phyloP scores from a whole-genome alignment of 1,284 basidiomycete genomes.

The Omphalotus olearius region DNA sequence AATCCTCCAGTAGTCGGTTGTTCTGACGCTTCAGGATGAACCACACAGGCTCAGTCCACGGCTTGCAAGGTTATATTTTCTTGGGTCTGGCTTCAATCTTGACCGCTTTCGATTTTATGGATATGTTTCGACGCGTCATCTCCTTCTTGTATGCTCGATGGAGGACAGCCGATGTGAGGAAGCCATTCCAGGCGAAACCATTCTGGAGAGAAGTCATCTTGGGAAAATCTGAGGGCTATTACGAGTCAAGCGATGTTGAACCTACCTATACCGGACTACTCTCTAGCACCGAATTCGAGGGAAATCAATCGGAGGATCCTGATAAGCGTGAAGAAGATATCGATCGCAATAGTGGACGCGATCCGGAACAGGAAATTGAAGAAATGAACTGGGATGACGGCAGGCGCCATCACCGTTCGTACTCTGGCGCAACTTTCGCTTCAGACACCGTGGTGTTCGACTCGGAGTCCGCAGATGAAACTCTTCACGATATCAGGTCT shows the following conservation, averaged over 20 bases:
- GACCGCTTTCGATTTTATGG: conserved; percentile 53
- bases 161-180: conserved; percentile 40
- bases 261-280: conserved; percentile 22
- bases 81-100: conserved; percentile 53
- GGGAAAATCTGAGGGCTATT: conserved; percentile 53
- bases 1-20: not conserved
- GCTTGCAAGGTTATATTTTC: conserved; percentile 58
- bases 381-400: conserved; percentile 44
- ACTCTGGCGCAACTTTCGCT: conserved; percentile 36
- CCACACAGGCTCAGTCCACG: conserved; percentile 46
- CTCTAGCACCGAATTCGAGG: conserved; percentile 23
- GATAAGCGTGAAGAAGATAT: conserved; percentile 21
- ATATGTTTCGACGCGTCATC: conserved; percentile 44
- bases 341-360: conserved; percentile 22
- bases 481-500: conserved; percentile 49
- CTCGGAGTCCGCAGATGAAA: conserved; percentile 52
- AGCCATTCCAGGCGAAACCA: conserved; percentile 39
- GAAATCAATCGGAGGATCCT: conserved; percentile 41
- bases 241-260: conserved; percentile 23
- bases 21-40: not conserved
- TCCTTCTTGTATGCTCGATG: conserved; percentile 45
- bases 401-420: conserved; percentile 36
- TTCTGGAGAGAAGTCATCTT: conserved; percentile 55
- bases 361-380: conserved; percentile 16
- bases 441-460: conserved; percentile 57